These are phyloP conservation scores for Breviolum minutum DNA, from an alignment of 73 alveolate genomes.

Conservation along the genomic window DNA sequence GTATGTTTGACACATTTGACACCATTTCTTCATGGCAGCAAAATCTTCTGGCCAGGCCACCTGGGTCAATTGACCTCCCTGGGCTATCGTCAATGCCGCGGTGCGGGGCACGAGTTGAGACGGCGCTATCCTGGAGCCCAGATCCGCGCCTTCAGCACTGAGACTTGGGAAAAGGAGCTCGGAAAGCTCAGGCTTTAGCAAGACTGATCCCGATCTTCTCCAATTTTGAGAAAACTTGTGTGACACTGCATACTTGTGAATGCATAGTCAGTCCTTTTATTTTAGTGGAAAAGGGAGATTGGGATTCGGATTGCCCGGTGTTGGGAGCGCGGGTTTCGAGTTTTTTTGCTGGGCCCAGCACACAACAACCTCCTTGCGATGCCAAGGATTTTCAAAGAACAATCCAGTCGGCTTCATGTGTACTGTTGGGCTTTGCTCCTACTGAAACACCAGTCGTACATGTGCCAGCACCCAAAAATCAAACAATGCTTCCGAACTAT, in stretches of 20 bases:
- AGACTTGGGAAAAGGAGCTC: neutral
- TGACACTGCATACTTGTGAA: too few relatives aligned
- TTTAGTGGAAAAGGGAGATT: too few relatives aligned
- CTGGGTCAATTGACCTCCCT: slow-evolving; percentile 55
- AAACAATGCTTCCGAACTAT: slow-evolving; percentile 41
- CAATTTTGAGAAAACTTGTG: too few relatives aligned
- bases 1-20: neutral
- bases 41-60: neutral
- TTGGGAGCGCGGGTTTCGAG: too few relatives aligned
- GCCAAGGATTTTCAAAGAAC: slow-evolving; percentile 62
- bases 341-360: too few relatives aligned
- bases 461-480: slow-evolving; percentile 14
- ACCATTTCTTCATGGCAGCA: too few relatives aligned
- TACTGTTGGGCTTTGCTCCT: slow-evolving; percentile 34
- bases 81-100: slow-evolving; percentile 52
- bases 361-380: too few relatives aligned
- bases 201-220: too few relatives aligned
- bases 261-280: too few relatives aligned
- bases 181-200: neutral
- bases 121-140: slow-evolving; percentile 26
- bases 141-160: slow-evolving; percentile 71
- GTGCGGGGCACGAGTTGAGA: slow-evolving; percentile 42
- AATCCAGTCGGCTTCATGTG: slow-evolving; percentile 46
- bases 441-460: neutral
- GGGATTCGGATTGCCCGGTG: too few relatives aligned